These are phyloP conservation scores for Avena eriantha DNA, from an alignment of 176 grass and related monocot genomes.

Conservation along the genomic window DNA sequence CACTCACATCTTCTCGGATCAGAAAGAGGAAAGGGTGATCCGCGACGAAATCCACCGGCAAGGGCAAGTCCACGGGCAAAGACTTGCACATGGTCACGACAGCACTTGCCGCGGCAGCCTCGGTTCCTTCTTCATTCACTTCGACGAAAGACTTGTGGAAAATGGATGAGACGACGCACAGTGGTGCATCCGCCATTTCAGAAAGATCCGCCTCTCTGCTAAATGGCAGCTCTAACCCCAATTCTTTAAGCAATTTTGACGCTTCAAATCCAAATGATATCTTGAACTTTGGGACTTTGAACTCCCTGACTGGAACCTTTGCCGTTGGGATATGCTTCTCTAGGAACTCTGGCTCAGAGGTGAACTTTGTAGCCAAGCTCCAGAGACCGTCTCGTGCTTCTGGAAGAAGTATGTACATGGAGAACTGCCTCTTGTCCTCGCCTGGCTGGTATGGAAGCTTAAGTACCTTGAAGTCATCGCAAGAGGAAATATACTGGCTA, in stretches of 20 bases:
- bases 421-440: background rate
- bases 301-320: background rate
- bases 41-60: background rate
- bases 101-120: background rate
- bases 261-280: background rate
- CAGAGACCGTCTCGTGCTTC: background rate
- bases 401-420: conserved; percentile 16
- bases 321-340: background rate
- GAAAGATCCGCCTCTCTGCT: background rate
- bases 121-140: conserved; percentile 10
- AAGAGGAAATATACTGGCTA: background rate
- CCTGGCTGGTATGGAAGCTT: background rate
- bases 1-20: conserved; percentile 23
- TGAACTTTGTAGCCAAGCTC: background rate
- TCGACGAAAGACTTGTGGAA: conserved; percentile 15
- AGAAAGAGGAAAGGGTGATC: conserved; percentile 9
- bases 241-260: background rate
- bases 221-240: background rate
- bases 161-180: background rate
- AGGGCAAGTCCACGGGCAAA: background rate
- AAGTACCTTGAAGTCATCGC: background rate
- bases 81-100: background rate
- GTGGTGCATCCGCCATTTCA: background rate
- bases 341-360: background rate
- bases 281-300: conserved; percentile 26